Conservation (phyloP, 1,284 basidiomycete species). For the Microbotryum scabiosae region DNA sequence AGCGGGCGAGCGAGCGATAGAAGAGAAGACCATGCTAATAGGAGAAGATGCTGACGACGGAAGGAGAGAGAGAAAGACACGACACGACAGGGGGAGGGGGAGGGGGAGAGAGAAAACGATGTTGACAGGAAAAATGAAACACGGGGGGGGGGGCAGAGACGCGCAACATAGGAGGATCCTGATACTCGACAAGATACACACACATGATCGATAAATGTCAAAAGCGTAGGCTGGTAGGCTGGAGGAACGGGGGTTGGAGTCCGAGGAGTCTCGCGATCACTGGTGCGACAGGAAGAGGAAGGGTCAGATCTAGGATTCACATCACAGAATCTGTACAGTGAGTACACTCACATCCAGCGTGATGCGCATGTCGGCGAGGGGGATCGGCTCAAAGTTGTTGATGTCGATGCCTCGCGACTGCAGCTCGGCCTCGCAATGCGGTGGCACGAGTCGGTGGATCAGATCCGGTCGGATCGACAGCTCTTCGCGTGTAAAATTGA, state of each 20-base stretch:
- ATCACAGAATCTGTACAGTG: constrained; percentile 23
- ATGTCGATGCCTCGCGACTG: constrained; percentile 75
- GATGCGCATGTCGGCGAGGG: constrained; percentile 39
- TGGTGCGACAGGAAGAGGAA: no score
- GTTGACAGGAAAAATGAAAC: constrained; percentile 13
- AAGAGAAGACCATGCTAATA: not conserved
- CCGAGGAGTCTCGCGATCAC: not conserved
- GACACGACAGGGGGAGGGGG: constrained; percentile 5
- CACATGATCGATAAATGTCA: not conserved
- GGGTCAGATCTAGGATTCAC: constrained; percentile 12
- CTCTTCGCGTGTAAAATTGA: constrained; percentile 96
- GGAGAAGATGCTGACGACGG: constrained; percentile 1
- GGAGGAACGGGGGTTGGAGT: no score
- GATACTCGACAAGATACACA: constrained; percentile 1
- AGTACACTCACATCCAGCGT: constrained; percentile 35
- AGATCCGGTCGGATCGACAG: constrained; percentile 92
- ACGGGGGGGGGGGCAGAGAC: constrained; percentile 20
- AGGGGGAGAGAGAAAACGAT: constrained; percentile 22
- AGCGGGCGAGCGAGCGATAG: no score
- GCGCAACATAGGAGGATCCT: constrained; percentile 25
- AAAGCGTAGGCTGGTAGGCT: not conserved
- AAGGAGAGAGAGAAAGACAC: constrained; percentile 6
- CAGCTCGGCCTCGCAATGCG: constrained; percentile 80
- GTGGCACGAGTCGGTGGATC: constrained; percentile 80
- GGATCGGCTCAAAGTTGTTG: constrained; percentile 48